Percentiles rank a stretch among this genome's conserved stretches.
phyloP scores from a whole-genome alignment of 2,329 filamentous ascomycete genomes.

The Tolypocladium tundrense region DNA sequence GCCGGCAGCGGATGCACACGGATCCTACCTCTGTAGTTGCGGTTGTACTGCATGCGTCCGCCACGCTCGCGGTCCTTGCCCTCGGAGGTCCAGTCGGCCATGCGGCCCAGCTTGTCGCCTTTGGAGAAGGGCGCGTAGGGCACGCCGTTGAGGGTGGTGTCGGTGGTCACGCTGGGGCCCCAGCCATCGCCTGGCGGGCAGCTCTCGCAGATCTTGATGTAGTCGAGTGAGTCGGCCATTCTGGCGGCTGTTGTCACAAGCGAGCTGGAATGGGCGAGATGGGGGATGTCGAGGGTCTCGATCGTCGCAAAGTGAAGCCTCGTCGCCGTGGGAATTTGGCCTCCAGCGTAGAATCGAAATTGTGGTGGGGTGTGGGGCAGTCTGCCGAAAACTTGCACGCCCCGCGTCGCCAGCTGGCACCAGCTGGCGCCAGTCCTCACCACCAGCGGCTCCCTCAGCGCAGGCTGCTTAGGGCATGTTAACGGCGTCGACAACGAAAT shows the following conservation, averaged over 20 bases:
- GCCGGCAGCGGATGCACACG: not conserved
- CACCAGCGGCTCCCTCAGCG: not conserved
- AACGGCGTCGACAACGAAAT: not conserved
- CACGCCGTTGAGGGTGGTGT: conserved; percentile 87
- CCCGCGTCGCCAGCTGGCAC: conserved; percentile 11
- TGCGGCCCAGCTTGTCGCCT: conserved; percentile 95
- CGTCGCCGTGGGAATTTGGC: conserved; percentile 21
- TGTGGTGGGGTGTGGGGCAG: conserved; percentile 30
- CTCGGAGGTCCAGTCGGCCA: conserved; percentile 96
- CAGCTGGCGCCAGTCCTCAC: not conserved
- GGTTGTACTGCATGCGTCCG: conserved; percentile 79
- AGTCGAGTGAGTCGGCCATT: conserved; percentile 46
- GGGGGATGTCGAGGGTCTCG: not conserved
- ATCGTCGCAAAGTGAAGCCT: conserved; percentile 7
- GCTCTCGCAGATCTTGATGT: conserved; percentile 56
- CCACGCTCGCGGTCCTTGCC: conserved; percentile 75
- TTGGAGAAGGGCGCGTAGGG: conserved; percentile 98
- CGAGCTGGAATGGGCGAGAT: conserved; percentile 3
- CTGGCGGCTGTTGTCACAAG: conserved; percentile 8
- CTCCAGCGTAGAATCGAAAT: conserved; percentile 22
- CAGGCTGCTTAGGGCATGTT: not conserved
- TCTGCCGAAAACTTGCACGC: conserved; percentile 18
- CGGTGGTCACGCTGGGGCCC: conserved; percentile 73
- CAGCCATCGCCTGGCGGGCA: conserved; percentile 71
- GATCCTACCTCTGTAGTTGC: conserved; percentile 77